Evolutionary conservation across 148 eudicot genomes (phyloP), one percentile per base, ranked within the genome.

Genomic region (Cornus controversa): DNA sequence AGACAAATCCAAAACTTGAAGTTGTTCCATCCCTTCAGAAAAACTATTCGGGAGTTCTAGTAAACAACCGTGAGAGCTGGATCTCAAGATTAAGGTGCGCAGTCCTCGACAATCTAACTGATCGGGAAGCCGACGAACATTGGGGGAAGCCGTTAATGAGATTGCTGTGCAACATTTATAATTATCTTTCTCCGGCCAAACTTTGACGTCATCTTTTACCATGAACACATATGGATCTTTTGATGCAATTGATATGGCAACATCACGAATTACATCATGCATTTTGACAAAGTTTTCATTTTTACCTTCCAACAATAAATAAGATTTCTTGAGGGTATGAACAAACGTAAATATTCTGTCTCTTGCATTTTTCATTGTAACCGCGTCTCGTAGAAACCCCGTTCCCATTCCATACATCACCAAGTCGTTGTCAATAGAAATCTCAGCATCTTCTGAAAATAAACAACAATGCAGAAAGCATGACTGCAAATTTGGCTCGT

Each of bases 391-490:
- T 23, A 73, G 26, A 4, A 47, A 34, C 13, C 15, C 10, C n/a
- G 73, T 8, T 18, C 73, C 80, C 26, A 50, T 66, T 26, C 57
- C 66, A 58, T 42, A 34, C 26, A 31, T 53, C 27, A 67, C 37
- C 67, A 78, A 66, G 4, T 31, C 34, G 1, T 23, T 16, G 4
- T 53, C 58, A 47, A 79, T 28, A 0, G 7, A 0, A 5, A 73
- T 79, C 14, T 24, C 6, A 27, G 27, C 23, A 54, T 57, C 77
- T 79, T 78, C 71, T 6, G 7, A 4, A 29, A 72, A 72, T 11
- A 78, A n/a, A 14, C 18, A 78, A 63, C 76, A 79, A 31, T 66
- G 77, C 16, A 79, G 24, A 57, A 79, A 70, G 18, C 75, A 50
- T 31, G 24, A 45, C 18, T 73, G 66, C 15, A 29, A 71, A 8